Conservation (phyloP, 1,284 basidiomycete species). For the Ustilago tritici region DNA sequence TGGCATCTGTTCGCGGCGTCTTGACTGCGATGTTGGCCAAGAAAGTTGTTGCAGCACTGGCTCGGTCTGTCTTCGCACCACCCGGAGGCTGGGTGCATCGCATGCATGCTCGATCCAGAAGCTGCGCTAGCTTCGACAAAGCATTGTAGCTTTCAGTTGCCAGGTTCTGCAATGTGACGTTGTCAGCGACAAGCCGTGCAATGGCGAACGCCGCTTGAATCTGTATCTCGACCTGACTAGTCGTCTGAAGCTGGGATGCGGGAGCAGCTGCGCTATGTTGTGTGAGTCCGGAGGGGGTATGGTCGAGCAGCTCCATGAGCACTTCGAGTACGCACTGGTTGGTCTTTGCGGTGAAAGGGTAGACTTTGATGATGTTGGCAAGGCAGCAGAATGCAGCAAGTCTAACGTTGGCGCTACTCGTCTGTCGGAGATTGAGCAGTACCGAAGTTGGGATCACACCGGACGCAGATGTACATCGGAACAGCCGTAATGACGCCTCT, state of each 20-base stretch:
- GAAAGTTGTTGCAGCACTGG: conserved; percentile 12
- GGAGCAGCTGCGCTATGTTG: conserved; percentile 4
- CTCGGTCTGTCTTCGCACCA: conserved; percentile 16
- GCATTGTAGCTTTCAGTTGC: conserved; percentile 53
- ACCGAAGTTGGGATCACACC: conserved; percentile 59
- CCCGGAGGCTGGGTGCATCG: conserved; percentile 22
- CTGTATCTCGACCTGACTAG: conserved; percentile 52
- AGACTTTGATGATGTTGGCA: conserved; percentile 61
- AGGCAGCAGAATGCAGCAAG: conserved; percentile 63
- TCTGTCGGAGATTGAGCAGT: conserved; percentile 50
- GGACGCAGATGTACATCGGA: conserved; percentile 40
- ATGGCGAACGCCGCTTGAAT: conserved; percentile 61
- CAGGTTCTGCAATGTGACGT: conserved; percentile 51
- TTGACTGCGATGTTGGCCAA: conserved; percentile 24
- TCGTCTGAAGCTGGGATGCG: conserved; percentile 22
- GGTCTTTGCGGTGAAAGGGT: conserved; percentile 56
- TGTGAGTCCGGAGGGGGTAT: conserved; percentile 17
- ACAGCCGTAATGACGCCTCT: conserved; percentile 35
- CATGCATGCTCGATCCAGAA: conserved; percentile 47
- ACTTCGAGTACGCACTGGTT: conserved; percentile 60
- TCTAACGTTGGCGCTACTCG: conserved; percentile 50
- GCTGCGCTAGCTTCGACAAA: conserved; percentile 37
- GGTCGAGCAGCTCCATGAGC: conserved; percentile 60
- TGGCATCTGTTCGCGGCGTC: conserved; percentile 18
- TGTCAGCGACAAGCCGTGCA: conserved; percentile 56